A percentile compares a stretch with the other conserved stretches of the same genome.
phyloP scores from a whole-genome alignment of 2,329 filamentous ascomycete species.

The Sarocladium kiliense region DNA sequence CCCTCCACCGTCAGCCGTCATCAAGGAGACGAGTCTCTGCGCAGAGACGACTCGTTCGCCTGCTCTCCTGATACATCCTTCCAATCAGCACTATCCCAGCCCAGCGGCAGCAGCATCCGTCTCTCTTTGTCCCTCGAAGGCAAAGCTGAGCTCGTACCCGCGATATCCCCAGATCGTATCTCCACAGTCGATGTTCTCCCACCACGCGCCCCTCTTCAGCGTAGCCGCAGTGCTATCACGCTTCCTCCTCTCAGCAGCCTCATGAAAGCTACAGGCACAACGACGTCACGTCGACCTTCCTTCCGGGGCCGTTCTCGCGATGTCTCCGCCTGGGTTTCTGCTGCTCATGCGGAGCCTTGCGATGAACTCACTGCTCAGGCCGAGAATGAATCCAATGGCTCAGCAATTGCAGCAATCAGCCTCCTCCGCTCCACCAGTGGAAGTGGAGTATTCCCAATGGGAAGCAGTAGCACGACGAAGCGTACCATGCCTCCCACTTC shows the following conservation, averaged over 20 bases:
- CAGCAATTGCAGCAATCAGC: constrained; percentile 75
- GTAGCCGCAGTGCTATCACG: constrained; percentile 65
- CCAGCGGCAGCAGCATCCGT: constrained; percentile 66
- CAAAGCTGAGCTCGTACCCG: constrained; percentile 71
- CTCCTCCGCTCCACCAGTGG: constrained; percentile 58
- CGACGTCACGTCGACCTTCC: background rate
- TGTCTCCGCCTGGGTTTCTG: constrained; percentile 86
- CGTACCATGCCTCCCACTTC: constrained; percentile 49
- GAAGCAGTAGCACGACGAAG: constrained; percentile 48
- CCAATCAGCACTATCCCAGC: constrained; percentile 30
- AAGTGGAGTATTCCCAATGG: constrained; percentile 46
- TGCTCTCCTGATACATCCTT: constrained; percentile 37
- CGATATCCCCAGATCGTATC: constrained; percentile 27
- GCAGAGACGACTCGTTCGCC: constrained; percentile 12
- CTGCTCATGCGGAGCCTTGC: constrained; percentile 73
- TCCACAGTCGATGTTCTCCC: background rate
- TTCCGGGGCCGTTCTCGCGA: constrained; percentile 74
- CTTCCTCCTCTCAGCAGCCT: constrained; percentile 5
- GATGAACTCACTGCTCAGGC: constrained; percentile 77
- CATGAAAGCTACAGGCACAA: background rate
- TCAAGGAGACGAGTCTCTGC: constrained; percentile 13
- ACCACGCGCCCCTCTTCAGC: constrained; percentile 46
- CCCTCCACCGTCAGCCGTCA: constrained; percentile 23
- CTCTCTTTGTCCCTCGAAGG: constrained; percentile 83
- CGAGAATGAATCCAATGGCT: constrained; percentile 74